Conservation (phyloP, 257 asterid genomes). For the Pogostemon cablin region DNA sequence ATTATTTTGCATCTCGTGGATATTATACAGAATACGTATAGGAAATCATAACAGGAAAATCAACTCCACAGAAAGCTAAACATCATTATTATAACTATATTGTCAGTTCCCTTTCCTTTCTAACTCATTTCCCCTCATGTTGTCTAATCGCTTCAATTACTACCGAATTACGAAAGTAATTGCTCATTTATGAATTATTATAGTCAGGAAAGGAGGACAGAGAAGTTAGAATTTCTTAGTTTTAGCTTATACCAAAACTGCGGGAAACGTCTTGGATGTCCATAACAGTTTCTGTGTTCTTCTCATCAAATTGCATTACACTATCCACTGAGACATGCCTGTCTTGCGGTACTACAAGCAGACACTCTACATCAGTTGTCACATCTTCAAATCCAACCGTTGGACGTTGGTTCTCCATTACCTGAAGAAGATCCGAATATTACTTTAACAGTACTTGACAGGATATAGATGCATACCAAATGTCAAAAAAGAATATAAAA, state of each 20-base stretch:
- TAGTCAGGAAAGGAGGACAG: slow-evolving; percentile 12
- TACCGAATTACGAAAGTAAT: slow-evolving; percentile 22
- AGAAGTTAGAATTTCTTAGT: slow-evolving; percentile 30
- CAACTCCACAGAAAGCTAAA: not conserved
- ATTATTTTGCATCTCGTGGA: not conserved
- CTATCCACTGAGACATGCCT: slow-evolving; percentile 65
- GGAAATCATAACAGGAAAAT: not conserved
- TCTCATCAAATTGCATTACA: slow-evolving; percentile 58
- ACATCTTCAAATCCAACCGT: slow-evolving; percentile 61
- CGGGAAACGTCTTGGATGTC: slow-evolving; percentile 54
- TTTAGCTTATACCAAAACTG: slow-evolving; percentile 56
- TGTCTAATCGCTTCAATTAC: not conserved
- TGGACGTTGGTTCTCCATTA: slow-evolving; percentile 61
- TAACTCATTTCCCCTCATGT: not conserved
- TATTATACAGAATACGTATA: not conserved
- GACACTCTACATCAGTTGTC: slow-evolving; percentile 58
- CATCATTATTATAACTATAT: not conserved
- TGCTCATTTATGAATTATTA: slow-evolving; percentile 6
- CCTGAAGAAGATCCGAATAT: slow-evolving; percentile 45
- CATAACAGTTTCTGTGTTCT: slow-evolving; percentile 54
- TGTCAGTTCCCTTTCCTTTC: slow-evolving; percentile 3
- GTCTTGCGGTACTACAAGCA: slow-evolving; percentile 70
- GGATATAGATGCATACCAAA: not conserved
- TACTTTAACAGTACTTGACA: slow-evolving; percentile 16
- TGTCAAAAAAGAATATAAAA: not conserved